A percentile compares a stretch with the other conserved stretches of the same genome.
These are phyloP conservation scores for Kluyveromyces starmeri DNA, from an alignment of 805 yeast genomes.

Conservation along the genomic window DNA sequence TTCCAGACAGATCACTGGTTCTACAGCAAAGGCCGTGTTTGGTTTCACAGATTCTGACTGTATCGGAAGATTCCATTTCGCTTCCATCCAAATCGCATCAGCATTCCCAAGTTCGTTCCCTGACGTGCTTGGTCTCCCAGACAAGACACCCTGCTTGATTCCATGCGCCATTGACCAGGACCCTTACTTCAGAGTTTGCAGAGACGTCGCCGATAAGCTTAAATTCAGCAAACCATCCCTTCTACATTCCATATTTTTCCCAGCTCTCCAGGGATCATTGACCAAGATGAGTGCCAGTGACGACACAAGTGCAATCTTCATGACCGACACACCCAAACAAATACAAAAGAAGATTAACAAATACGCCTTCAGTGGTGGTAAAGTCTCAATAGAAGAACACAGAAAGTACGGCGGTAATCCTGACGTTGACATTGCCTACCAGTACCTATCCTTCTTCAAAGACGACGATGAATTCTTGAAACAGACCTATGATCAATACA, in stretches of 20 bases:
- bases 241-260: constrained; percentile 92
- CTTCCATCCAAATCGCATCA: constrained; percentile 91
- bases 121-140: constrained; percentile 74
- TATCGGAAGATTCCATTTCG: constrained; percentile 91
- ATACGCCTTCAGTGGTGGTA: constrained; percentile 94
- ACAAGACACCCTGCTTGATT: constrained; percentile 90
- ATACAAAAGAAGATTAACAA: constrained; percentile 92
- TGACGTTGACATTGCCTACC: constrained; percentile 91
- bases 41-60: constrained; percentile 93
- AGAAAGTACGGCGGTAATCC: constrained; percentile 87
- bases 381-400: constrained; percentile 81
- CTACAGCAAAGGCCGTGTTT: constrained; percentile 95
- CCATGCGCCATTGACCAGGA: constrained; percentile 99
- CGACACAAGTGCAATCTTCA: constrained; percentile 81
- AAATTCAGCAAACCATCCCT: constrained; percentile 85
- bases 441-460: constrained; percentile 80
- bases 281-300: constrained; percentile 97
- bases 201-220: constrained; percentile 94
- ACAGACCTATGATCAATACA: constrained; percentile 54
- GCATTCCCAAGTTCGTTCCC: constrained; percentile 97
- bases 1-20: constrained; percentile 89
- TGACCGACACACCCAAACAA: constrained; percentile 91
- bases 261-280: constrained; percentile 93
- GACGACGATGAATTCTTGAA: constrained; percentile 79
- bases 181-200: constrained; percentile 93